Base-by-base conservation (phyloP, 306 rosid species). In the Vigna nakashimae region DNA sequence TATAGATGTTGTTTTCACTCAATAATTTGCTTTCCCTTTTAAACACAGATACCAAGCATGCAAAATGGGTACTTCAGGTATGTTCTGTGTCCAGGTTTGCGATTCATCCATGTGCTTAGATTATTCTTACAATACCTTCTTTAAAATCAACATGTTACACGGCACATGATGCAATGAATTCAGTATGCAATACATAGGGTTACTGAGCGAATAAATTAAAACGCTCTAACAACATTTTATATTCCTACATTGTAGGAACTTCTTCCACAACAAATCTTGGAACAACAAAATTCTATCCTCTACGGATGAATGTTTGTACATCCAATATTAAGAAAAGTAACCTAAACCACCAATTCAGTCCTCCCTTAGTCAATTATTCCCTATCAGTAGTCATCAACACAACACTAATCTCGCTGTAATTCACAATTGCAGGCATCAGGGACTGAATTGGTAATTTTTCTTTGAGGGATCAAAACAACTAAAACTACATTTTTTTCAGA, bases 11-110 rank as follows among this genome's bases (percentile, higher is more conserved):
- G 9, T 30, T 51, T 68, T 62, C 50, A 43, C 32, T 65, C 71
- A 58, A 45, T 58, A 12, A 22, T 71, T 65, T 11, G 64, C 42
- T 16, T 46, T 51, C 63, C 69, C 40, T 77, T 75, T 34, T 5
- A 32, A 63, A 14, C 42, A 14, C n/a, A 32, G 24, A 7, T 62
- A 62, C 24, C 46, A 62, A 1, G 13, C 24, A 62, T 32, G 68
- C 68, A 62, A 7, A 5, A 62, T 32, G 38, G 9, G 9, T 58
- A 13, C 34, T 42, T 40, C 45, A 40, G 6, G 7, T 4, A 24
- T 58, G 40, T 6, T 58, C 28, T 22, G 26, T 58, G 45, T 32
- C 32, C 18, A 34, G 46, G 14, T 30, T 13, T 0, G 2, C 32
- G 22, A 62, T 62, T 62, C 13, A 7, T 24, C 40, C 2, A 12